Evolutionary conservation across 1,139 yeast genomes (phyloP).

Genomic region (Saccharomyces uvarum): DNA sequence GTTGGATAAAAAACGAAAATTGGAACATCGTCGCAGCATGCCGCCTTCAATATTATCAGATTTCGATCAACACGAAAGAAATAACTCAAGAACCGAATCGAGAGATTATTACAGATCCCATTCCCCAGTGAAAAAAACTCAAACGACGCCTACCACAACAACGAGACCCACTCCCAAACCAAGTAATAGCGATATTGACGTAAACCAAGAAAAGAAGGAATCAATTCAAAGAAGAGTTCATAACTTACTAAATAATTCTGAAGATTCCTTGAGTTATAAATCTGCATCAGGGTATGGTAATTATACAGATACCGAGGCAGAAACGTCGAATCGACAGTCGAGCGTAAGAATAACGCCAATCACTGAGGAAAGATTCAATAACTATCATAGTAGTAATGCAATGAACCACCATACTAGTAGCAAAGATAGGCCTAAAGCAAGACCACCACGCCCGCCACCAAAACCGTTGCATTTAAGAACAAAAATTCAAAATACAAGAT

Average conservation of each 20-base stretch:
- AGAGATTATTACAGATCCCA: constrained; percentile 6
- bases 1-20: background rate
- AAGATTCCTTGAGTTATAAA: constrained; percentile 35
- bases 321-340: background rate
- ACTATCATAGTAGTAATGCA: background rate
- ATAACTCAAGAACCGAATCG: constrained; percentile 1
- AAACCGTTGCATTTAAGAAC: constrained; percentile 12
- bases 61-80: constrained; percentile 8
- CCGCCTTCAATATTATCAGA: constrained; percentile 5
- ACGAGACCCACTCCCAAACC: background rate
- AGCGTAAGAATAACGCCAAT: background rate
- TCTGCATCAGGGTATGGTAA: constrained; percentile 57
- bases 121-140: constrained; percentile 6
- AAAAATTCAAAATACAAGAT: background rate
- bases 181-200: background rate
- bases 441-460: constrained; percentile 9
- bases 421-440: background rate
- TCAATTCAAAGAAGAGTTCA: constrained; percentile 54
- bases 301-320: constrained; percentile 36
- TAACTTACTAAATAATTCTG: constrained; percentile 38
- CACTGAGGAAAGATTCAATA: background rate
- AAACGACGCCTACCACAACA: background rate
- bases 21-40: constrained; percentile 1
- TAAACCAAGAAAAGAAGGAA: constrained; percentile 16
- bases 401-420: background rate